Percentiles rank a stretch among this genome's conserved stretches.
These are phyloP conservation scores for Penicillium soppii DNA, from an alignment of 495 filamentous ascomycete genomes.

Conservation along the genomic window DNA sequence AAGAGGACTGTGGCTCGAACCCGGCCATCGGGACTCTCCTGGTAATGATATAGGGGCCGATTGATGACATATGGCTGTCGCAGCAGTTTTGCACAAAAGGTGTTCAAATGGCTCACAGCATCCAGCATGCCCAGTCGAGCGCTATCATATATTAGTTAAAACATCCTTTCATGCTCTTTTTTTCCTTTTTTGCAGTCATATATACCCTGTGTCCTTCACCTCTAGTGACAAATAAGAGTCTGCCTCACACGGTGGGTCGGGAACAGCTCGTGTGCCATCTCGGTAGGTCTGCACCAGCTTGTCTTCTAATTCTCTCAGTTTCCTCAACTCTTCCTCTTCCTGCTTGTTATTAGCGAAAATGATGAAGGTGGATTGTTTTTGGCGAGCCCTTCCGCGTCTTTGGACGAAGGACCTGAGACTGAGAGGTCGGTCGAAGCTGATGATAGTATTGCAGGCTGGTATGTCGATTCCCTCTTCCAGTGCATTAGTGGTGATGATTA, in stretches of 20 bases:
- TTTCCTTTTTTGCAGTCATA: background rate
- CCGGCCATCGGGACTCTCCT: background rate
- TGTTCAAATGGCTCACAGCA: background rate
- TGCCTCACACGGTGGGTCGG: background rate
- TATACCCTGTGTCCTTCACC: background rate
- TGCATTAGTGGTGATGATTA: slow-evolving; percentile 74
- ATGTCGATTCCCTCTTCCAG: slow-evolving; percentile 87
- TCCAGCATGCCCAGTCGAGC: background rate
- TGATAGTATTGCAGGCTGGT: slow-evolving; percentile 70
- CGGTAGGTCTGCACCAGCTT: background rate
- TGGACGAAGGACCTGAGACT: slow-evolving; percentile 80
- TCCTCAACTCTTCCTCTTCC: background rate
- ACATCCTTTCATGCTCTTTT: background rate
- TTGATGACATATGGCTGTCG: background rate
- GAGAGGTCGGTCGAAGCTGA: slow-evolving; percentile 67
- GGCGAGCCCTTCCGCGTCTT: slow-evolving; percentile 71
- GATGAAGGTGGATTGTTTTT: slow-evolving; percentile 61
- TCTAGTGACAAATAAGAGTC: background rate
- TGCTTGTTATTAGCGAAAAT: slow-evolving; percentile 24
- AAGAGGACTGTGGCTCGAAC: background rate
- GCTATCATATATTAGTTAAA: background rate
- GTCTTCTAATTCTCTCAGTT: background rate
- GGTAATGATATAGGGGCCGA: background rate
- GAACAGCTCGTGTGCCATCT: background rate
- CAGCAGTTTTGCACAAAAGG: background rate